Evolutionary conservation across 108 stramenopile species (phyloP), one percentile per base, ranked within the genome.

Genomic region (Skeletonema costatum): DNA sequence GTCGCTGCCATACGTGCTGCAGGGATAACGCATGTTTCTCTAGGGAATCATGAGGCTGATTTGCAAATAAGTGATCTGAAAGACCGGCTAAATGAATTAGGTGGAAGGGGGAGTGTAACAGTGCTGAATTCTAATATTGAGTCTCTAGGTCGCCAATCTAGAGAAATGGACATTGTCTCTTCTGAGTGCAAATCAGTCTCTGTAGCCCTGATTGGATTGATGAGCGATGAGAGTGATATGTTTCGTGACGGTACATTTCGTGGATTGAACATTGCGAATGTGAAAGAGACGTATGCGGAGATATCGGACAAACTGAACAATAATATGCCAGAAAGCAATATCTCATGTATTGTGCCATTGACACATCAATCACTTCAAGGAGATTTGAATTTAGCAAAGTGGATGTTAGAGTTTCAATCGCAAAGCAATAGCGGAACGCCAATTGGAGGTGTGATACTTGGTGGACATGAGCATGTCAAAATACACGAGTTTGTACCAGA

Each of bases 41-140:
- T 95, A 12, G 94, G 94, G 1, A 95, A 93, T 82, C 92, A 95
- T 61, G 94, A 95, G 56, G 83, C 89, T 0, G 92, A 95, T 71
- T 62, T 95, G 39, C 61, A 75, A 32, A 53, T 89, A 35, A 66
- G 71, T 19, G 56, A 78, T 10, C 38, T 90, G 21, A 87, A 74
- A 39, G 63, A 85, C 35, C 80, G 87, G 1, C 33, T 90, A 32
- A 63, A 25, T 32, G 87, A 87, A 29, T 62, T 90, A 14, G 51
- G 73, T 8, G 39, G 82, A 39, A 60, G 66, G 60, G 63, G 83
- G 19, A 31, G 58, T 8, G 64, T 76, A 3, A 70, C 59, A 59
- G 82, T 92, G 41, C 32, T 93, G 29, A 93, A 93, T 74, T 74
- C 87, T 41, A 93, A 93, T 63, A 82, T 93, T 48, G 66, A 64